These are phyloP conservation scores for Yueomyces sp. DNA, from an alignment of 805 yeast genomes.

Conservation along the genomic window DNA sequence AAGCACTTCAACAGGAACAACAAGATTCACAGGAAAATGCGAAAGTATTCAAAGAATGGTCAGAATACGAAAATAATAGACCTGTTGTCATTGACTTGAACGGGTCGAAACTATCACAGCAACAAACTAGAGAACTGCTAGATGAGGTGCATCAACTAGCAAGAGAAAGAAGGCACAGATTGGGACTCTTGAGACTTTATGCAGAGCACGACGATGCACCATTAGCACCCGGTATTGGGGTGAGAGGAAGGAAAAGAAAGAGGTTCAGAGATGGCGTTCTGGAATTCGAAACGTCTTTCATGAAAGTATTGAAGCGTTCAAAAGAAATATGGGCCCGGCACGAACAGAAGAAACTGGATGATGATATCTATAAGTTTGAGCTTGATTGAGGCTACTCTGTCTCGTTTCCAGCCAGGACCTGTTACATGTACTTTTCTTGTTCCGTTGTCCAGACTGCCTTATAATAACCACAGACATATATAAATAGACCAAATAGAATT, in stretches of 20 bases:
- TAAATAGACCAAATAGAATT: too few species aligned
- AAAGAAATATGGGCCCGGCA: background rate
- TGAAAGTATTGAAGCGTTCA: conserved; percentile 1
- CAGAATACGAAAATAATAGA: background rate
- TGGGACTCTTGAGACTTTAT: conserved; percentile 22
- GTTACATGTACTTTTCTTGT: too few species aligned
- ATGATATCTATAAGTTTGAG: too few species aligned
- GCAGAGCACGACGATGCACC: conserved; percentile 24
- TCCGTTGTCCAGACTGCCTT: too few species aligned
- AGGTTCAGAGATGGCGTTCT: conserved; percentile 19
- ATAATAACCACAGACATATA: too few species aligned
- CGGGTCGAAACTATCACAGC: conserved; percentile 7
- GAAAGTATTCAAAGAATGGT: background rate
- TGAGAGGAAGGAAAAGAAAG: conserved; percentile 24
- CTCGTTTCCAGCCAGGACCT: too few species aligned
- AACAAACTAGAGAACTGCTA: conserved; percentile 12
- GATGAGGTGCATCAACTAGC: conserved; percentile 11
- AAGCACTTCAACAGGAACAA: background rate
- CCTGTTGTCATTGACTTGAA: background rate
- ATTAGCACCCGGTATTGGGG: conserved; percentile 24
- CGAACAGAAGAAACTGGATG: background rate
- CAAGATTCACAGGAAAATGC: background rate
- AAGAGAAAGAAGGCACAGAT: conserved; percentile 13
- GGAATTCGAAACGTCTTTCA: conserved; percentile 24
- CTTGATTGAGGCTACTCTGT: too few species aligned